Percentiles rank a stretch among this genome's conserved stretches.
Conservation (phyloP, 202 grass and related monocot species). For the Setaria italica region DNA sequence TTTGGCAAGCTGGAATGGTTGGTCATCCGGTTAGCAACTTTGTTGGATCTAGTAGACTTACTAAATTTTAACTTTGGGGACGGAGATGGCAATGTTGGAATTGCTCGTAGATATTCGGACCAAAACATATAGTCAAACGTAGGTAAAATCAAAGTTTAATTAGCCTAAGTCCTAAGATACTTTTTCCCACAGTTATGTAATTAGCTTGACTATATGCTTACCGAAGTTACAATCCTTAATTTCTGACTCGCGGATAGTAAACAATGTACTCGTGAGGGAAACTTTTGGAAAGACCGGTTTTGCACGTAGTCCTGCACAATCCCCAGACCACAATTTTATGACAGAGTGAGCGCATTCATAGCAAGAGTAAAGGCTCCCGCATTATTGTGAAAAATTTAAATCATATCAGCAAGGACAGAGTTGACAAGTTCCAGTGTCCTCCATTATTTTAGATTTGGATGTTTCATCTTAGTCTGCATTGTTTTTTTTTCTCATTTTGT, state of each 20-base stretch:
- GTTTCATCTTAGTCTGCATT: not conserved
- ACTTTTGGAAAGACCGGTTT: conserved; percentile 1
- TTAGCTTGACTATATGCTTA: not conserved
- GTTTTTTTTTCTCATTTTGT: not conserved
- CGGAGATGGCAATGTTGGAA: no score
- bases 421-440: not conserved
- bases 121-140: not conserved
- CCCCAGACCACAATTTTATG: conserved; percentile 26
- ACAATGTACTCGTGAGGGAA: not conserved
- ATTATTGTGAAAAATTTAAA: conserved; percentile 16
- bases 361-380: conserved; percentile 5
- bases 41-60: no score
- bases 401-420: not conserved
- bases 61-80: no score
- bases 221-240: not conserved
- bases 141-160: not conserved
- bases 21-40: no score
- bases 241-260: not conserved
- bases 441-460: not conserved
- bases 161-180: not conserved
- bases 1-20: no score
- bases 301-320: conserved; percentile 15
- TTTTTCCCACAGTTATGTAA: not conserved
- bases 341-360: conserved; percentile 14
- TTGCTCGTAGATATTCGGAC: no score